These are phyloP conservation scores for Solanum bulbocastanum DNA, from an alignment of 257 asterid genomes.

Conservation along the genomic window DNA sequence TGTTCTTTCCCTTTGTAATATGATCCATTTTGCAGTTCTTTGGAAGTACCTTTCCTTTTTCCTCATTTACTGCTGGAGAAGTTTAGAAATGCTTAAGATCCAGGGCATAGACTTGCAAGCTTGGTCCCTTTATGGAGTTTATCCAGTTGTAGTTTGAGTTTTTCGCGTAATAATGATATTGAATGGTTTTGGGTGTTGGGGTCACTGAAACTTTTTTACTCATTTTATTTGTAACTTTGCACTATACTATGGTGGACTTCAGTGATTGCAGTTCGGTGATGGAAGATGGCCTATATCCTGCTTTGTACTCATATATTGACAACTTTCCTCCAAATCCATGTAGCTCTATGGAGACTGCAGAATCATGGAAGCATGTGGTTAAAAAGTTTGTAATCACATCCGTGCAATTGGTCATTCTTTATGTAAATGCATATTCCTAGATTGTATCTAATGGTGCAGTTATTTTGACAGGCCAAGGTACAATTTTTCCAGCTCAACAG, in stretches of 20 bases:
- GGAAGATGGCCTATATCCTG: conserved; percentile 29
- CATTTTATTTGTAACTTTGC: background rate
- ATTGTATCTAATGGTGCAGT: conserved; percentile 10
- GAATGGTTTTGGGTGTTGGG: background rate
- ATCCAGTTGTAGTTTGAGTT: background rate
- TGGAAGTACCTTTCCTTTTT: background rate
- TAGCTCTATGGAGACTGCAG: conserved; percentile 28
- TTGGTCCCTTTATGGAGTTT: background rate
- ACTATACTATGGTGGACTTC: background rate
- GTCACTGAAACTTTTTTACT: background rate
- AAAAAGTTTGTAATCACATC: conserved; percentile 47
- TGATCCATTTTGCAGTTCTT: background rate
- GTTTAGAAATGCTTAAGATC: background rate
- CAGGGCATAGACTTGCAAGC: background rate
- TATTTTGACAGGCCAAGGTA: conserved; percentile 66
- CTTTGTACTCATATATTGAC: conserved; percentile 28
- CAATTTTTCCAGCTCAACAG: conserved; percentile 26
- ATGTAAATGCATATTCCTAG: background rate
- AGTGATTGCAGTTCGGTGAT: conserved; percentile 22
- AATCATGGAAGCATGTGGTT: conserved; percentile 49
- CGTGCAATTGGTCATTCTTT: background rate
- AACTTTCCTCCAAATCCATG: conserved; percentile 24
- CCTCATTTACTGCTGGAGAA: background rate
- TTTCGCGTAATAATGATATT: background rate
- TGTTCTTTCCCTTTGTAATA: background rate